A percentile compares a stretch with the other conserved stretches of the same genome.
These are phyloP conservation scores for Arabis hirsuta DNA, from an alignment of 345 rosid genomes.

Conservation along the genomic window DNA sequence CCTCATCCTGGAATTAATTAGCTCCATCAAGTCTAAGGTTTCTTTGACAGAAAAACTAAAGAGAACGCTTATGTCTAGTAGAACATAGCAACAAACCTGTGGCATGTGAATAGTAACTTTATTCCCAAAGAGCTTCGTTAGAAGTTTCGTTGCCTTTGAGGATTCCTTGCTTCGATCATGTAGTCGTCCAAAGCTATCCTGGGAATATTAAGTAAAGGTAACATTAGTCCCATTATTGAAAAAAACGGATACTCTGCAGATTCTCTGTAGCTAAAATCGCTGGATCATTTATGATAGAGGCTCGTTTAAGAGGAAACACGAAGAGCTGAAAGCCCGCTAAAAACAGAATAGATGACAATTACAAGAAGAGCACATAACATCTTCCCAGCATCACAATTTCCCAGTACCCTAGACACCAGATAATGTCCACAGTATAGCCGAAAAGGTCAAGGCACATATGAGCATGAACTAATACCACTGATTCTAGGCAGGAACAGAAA, in stretches of 20 bases:
- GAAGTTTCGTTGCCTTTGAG: constrained; percentile 67
- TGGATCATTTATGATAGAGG: constrained; percentile 6
- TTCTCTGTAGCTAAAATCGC: constrained; percentile 3
- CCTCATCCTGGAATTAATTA: constrained; percentile 68
- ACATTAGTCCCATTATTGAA: constrained; percentile 15
- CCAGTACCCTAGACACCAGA: constrained; percentile 1
- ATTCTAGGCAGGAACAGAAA: constrained; percentile 11
- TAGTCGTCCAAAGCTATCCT: constrained; percentile 76
- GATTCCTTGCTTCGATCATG: constrained; percentile 81
- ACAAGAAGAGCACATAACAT: not conserved
- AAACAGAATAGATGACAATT: constrained; percentile 17
- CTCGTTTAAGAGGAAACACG: constrained; percentile 15
- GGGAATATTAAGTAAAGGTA: constrained; percentile 39
- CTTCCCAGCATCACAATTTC: not conserved
- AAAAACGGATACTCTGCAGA: constrained; percentile 7
- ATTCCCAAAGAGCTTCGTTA: constrained; percentile 81
- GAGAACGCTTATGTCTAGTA: constrained; percentile 6
- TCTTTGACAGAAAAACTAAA: constrained; percentile 22
- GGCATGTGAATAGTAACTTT: constrained; percentile 90
- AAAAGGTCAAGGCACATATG: not conserved
- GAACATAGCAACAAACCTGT: constrained; percentile 59
- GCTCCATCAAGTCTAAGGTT: constrained; percentile 21
- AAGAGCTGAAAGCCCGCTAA: constrained; percentile 16
- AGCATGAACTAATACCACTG: not conserved
- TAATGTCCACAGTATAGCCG: constrained; percentile 5